Evolutionary conservation across 1,284 basidiomycete species (phyloP).

Genomic region (Cryptococcus floricola): DNA sequence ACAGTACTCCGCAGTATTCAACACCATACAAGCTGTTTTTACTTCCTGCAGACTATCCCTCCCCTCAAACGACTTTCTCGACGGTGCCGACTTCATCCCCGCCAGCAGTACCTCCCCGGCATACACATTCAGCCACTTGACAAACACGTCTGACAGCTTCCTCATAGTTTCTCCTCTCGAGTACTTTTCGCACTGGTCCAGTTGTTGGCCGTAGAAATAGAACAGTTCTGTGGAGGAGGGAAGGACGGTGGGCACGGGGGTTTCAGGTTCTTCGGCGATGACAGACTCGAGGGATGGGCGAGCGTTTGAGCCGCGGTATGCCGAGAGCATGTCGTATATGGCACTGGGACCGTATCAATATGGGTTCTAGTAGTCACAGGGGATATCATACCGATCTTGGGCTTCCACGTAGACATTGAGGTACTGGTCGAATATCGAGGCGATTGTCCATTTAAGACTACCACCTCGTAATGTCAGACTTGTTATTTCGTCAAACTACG

Average conservation of each 20-base stretch:
- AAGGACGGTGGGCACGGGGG: slow-evolving; percentile 65
- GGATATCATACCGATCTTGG: slow-evolving; percentile 68
- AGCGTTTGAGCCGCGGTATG: slow-evolving; percentile 64
- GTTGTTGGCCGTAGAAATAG: slow-evolving; percentile 91
- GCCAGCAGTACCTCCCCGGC: slow-evolving; percentile 59
- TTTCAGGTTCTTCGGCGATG: slow-evolving; percentile 51
- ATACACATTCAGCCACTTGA: slow-evolving; percentile 91
- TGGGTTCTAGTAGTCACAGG: background rate
- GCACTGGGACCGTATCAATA: slow-evolving; percentile 29
- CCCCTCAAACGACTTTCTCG: slow-evolving; percentile 65
- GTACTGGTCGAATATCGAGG: slow-evolving; percentile 84
- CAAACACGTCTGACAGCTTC: slow-evolving; percentile 73
- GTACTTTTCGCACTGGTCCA: slow-evolving; percentile 84
- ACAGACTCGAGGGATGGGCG: slow-evolving; percentile 66
- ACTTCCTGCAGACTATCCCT: slow-evolving; percentile 70
- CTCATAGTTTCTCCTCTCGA: slow-evolving; percentile 73
- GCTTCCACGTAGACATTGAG: slow-evolving; percentile 92
- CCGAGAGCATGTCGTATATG: slow-evolving; percentile 57
- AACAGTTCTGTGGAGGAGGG: slow-evolving; percentile 95
- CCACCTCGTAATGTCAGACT: slow-evolving; percentile 4
- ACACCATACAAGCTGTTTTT: slow-evolving; percentile 73
- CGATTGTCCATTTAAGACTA: slow-evolving; percentile 59
- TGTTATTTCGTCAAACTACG: slow-evolving; percentile 49
- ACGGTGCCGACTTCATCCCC: slow-evolving; percentile 34
- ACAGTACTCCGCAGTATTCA: slow-evolving; percentile 98